These are phyloP conservation scores for Pestalotiopsis sp. DNA, from an alignment of 2,329 filamentous ascomycete species.

Conservation along the genomic window DNA sequence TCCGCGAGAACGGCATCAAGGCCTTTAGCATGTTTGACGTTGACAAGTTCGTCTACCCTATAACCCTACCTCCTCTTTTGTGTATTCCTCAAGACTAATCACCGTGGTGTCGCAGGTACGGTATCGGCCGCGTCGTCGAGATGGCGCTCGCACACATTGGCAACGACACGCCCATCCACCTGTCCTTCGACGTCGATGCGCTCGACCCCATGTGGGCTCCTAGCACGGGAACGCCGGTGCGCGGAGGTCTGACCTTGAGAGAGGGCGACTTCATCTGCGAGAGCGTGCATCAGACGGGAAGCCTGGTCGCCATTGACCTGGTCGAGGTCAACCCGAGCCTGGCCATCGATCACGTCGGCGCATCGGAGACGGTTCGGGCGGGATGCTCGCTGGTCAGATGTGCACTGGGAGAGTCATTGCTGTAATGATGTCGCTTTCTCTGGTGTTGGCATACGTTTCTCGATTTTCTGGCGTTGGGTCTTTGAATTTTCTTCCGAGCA, in stretches of 20 bases:
- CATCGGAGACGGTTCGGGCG: constrained; percentile 86
- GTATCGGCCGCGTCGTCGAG: constrained; percentile 94
- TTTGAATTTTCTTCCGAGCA: not conserved
- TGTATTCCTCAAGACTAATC: not conserved
- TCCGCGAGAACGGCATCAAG: constrained; percentile 87
- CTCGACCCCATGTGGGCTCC: constrained; percentile 96
- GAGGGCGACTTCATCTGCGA: constrained; percentile 98
- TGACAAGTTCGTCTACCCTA: constrained; percentile 65
- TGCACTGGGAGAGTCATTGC: constrained; percentile 85
- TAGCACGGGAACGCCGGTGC: constrained; percentile 91
- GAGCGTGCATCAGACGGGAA: constrained; percentile 78
- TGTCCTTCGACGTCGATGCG: constrained; percentile 96
- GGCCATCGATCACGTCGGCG: constrained; percentile 59
- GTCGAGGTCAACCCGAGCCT: constrained; percentile 81
- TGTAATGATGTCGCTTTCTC: constrained; percentile 51
- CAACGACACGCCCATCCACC: constrained; percentile 90
- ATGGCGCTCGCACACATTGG: constrained; percentile 98
- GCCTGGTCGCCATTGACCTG: constrained; percentile 76
- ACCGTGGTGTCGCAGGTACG: constrained; percentile 58
- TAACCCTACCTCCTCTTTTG: not conserved
- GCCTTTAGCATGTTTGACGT: constrained; percentile 99
- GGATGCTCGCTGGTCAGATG: constrained; percentile 91
- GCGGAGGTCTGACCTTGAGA: constrained; percentile 87
- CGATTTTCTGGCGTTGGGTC: not conserved
- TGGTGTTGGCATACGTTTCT: not conserved